Conservation (phyloP, 257 asterid genomes). For the Solanum boliviense region DNA sequence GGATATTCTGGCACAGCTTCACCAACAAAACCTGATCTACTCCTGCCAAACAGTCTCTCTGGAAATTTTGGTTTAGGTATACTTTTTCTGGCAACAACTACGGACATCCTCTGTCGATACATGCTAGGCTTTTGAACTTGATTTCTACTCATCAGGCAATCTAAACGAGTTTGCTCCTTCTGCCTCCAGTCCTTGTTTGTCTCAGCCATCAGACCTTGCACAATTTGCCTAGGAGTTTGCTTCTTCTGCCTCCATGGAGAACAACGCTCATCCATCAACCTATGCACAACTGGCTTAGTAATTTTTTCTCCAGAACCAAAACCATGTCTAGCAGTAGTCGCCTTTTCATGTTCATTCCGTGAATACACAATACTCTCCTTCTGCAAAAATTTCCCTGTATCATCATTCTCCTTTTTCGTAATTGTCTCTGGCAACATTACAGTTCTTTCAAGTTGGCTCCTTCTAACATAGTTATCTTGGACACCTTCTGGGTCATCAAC, state of each 20-base stretch:
- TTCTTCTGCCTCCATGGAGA: constrained; percentile 40
- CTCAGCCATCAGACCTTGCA: constrained; percentile 42
- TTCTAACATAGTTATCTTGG: not conserved
- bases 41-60: not conserved
- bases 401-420: not conserved
- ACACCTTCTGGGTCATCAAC: constrained; percentile 7
- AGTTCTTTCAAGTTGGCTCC: not conserved
- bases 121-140: constrained; percentile 2
- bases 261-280: constrained; percentile 31
- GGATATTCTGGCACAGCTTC: constrained; percentile 11
- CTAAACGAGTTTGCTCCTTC: constrained; percentile 16
- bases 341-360: constrained; percentile 17
- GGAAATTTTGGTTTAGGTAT: not conserved
- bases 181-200: constrained; percentile 41
- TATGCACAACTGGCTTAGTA: constrained; percentile 28
- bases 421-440: not conserved
- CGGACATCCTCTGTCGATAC: constrained; percentile 8
- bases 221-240: constrained; percentile 6
- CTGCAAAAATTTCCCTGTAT: not conserved
- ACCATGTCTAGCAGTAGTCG: constrained; percentile 3
- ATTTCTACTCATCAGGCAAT: constrained; percentile 6
- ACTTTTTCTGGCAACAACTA: constrained; percentile 22
- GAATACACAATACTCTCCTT: constrained; percentile 5
- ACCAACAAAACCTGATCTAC: constrained; percentile 8
- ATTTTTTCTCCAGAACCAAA: not conserved